These are phyloP conservation scores for Aspergillus conjunctus DNA, from an alignment of 495 filamentous ascomycete species.

Conservation along the genomic window DNA sequence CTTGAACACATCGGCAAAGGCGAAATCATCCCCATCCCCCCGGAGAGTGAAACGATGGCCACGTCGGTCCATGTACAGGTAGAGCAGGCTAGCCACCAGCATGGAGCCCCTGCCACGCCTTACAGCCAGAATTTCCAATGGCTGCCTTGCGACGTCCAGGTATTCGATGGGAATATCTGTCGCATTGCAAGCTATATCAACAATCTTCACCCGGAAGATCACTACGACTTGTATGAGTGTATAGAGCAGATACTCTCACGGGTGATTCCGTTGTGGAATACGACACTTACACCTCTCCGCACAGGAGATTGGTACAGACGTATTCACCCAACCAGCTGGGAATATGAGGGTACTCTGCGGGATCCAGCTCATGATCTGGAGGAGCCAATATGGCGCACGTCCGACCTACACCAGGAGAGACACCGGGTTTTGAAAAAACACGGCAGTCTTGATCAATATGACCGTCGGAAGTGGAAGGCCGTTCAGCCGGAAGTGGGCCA, in stretches of 20 bases:
- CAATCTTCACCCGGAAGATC: constrained; percentile 55
- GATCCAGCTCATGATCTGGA: too few species aligned
- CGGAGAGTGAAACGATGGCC: too few species aligned
- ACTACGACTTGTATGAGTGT: constrained; percentile 47
- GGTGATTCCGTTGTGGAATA: constrained; percentile 52
- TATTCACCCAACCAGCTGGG: not conserved
- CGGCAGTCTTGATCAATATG: too few species aligned
- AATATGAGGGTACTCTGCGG: too few species aligned
- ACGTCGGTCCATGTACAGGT: not conserved
- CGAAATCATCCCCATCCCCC: not conserved
- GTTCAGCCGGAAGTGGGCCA: not conserved
- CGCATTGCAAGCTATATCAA: constrained; percentile 57
- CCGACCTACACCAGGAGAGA: too few species aligned
- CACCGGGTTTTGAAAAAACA: too few species aligned
- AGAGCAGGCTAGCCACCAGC: not conserved
- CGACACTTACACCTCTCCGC: not conserved
- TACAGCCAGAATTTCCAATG: constrained; percentile 51
- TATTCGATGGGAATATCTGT: constrained; percentile 30
- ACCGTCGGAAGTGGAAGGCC: not conserved
- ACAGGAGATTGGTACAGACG: not conserved
- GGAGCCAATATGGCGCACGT: too few species aligned
- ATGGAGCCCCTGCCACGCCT: not conserved
- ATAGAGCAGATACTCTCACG: constrained; percentile 48
- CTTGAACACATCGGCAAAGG: not conserved
- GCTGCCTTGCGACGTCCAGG: constrained; percentile 58